A percentile compares a stretch with the other conserved stretches of the same genome.
Evolutionary conservation across 371 early-diverging fungal species (phyloP).

Genomic region (Coemansia sp.): DNA sequence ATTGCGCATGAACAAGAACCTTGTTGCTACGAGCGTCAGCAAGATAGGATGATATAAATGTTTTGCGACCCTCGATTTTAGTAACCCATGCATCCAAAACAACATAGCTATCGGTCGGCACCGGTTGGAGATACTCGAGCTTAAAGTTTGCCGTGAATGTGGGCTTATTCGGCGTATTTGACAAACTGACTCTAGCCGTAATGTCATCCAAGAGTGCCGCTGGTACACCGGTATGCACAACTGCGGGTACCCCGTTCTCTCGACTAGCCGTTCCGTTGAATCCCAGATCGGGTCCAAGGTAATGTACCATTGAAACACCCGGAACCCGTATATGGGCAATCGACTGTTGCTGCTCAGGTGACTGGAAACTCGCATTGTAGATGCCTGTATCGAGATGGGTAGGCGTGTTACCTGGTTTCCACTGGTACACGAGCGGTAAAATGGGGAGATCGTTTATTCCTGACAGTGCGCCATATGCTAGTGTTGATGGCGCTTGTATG

Average conservation of each 20-base stretch:
- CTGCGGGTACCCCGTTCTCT: neutral
- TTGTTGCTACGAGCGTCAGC: conserved; percentile 25
- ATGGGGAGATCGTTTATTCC: conserved; percentile 12
- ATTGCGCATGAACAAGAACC: conserved; percentile 21
- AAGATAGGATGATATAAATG: conserved; percentile 22
- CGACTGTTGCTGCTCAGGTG: neutral
- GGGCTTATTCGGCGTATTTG: conserved; percentile 25
- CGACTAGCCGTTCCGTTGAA: conserved; percentile 5
- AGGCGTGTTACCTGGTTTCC: conserved; percentile 17
- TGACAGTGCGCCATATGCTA: conserved; percentile 27
- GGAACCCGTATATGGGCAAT: conserved; percentile 4
- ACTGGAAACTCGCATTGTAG: conserved; percentile 13
- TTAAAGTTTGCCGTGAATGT: conserved; percentile 42
- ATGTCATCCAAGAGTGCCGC: conserved; percentile 36
- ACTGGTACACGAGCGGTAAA: conserved; percentile 26
- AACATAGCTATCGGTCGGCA: conserved; percentile 18
- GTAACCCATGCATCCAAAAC: conserved; percentile 43
- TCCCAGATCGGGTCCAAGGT: conserved; percentile 24
- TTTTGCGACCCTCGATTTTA: conserved; percentile 33
- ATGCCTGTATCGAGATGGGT: conserved; percentile 11
- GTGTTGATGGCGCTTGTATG: conserved; percentile 23
- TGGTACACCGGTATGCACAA: conserved; percentile 30
- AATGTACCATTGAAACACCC: conserved; percentile 33
- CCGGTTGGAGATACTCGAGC: conserved; percentile 24
- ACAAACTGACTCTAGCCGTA: conserved; percentile 29